Evolutionary conservation across 176 grass and related monocot species (phyloP), one percentile per base, ranked within the genome.

Genomic region (Calamus simplicifolius): DNA sequence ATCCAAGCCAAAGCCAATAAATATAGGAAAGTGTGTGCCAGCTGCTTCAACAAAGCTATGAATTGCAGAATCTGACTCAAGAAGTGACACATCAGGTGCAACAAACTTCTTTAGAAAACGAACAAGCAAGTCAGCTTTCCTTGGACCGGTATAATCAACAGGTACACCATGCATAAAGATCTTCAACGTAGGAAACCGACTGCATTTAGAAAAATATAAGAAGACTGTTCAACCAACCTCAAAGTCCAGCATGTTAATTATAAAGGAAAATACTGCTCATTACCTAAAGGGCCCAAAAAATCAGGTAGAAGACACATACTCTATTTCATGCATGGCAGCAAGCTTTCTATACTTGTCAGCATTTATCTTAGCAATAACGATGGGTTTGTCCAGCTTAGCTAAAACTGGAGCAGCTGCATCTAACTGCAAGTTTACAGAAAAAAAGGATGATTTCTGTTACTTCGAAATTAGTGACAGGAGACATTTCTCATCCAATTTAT

Each of bases 291-390:
- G 35, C 12, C 10, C 35, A 43, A 43, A 43, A 43, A 43, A 43
- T 23, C 51, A 57, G 27, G 63, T 52, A 67, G 19, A 49, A 18
- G 58, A 62, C 26, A 62, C 93, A 69, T 85, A 98, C 93, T 98
- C 93, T 19, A 98, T 86, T 71, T 89, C 81, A 64, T 98, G 92
- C 83, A 85, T 92, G 16, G 84, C 80, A 68, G 87, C 81, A 49
- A 92, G 61, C 53, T 92, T 98, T 48, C 77, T 80, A 61, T 98
- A 98, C 61, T 98, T 98, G 64, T 98, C 93, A 13, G 87, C 93
- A 54, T 98, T 87, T 54, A 98, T 71, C 77, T 92, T 98, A 27
- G 87, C 84, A 69, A 98, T 68, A 38, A 81, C 18, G 25, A 98
- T 85, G 49, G 87, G 84, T 69, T 85, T 76, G 57, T 57, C 80